phyloP scores from a whole-genome alignment of 1,284 basidiomycete species.

The Cutaneotrichosporon arboriforme region DNA sequence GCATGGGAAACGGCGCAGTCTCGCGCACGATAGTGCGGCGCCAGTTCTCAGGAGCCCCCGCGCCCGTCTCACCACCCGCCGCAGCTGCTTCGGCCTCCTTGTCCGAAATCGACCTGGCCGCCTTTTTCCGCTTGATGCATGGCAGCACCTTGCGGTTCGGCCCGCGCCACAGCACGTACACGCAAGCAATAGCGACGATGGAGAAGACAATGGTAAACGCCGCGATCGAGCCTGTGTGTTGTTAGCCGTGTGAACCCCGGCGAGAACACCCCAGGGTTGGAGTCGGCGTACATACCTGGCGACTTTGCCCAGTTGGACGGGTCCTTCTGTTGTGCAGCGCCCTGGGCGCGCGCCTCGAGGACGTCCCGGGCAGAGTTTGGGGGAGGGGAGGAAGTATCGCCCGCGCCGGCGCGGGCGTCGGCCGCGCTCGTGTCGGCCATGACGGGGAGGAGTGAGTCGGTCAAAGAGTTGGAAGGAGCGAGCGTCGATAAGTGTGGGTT shows the following conservation, averaged over 20 bases:
- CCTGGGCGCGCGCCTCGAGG: not conserved
- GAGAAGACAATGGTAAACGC: conserved; percentile 6
- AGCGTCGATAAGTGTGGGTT: not conserved
- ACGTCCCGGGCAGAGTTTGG: no score
- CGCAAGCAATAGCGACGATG: conserved; percentile 8
- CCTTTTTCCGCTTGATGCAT: not conserved
- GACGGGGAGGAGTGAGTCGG: not conserved
- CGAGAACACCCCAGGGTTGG: no score
- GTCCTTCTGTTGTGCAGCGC: not conserved
- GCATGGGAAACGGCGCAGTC: not conserved
- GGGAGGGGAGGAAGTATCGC: no score
- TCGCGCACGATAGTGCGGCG: not conserved
- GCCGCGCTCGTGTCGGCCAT: not conserved
- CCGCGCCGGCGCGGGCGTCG: not conserved
- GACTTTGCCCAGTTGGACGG: conserved; percentile 1
- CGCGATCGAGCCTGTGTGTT: not conserved
- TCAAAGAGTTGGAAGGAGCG: not conserved
- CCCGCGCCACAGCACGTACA: conserved; percentile 17
- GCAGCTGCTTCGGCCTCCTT: not conserved
- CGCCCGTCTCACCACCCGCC: not conserved
- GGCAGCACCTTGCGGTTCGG: conserved; percentile 8
- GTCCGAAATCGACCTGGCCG: not conserved
- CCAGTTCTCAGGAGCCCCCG: not conserved
- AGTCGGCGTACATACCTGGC: not conserved
- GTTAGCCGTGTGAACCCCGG: not conserved